phyloP scores from a whole-genome alignment of 1,139 yeast genomes.

The Saccharomyces hybrid region DNA sequence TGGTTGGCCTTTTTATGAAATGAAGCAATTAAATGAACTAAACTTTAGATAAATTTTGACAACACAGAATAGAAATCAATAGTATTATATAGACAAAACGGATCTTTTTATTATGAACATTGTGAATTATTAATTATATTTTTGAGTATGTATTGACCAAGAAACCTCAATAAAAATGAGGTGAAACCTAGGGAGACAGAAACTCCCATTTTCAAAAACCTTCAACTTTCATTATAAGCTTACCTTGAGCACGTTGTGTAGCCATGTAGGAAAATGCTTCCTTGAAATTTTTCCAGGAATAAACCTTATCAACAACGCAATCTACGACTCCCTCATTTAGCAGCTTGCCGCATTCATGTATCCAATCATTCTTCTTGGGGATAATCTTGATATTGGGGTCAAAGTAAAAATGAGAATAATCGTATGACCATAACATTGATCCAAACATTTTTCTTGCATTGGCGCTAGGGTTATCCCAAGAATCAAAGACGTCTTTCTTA shows the following conservation, averaged over 20 bases:
- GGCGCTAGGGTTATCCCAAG: constrained; percentile 34
- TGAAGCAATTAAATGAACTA: constrained; percentile 3
- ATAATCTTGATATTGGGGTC: constrained; percentile 26
- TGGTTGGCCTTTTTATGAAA: constrained; percentile 28
- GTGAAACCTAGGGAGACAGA: not conserved
- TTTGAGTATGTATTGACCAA: not conserved
- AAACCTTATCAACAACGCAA: constrained; percentile 46
- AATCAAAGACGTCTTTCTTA: constrained; percentile 30
- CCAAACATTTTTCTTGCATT: constrained; percentile 34
- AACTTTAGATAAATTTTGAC: not conserved
- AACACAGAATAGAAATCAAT: constrained; percentile 2
- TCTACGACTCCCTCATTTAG: constrained; percentile 37
- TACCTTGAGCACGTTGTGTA: constrained; percentile 53
- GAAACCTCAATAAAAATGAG: not conserved
- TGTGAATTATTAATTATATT: not conserved
- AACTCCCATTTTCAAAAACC: constrained; percentile 22
- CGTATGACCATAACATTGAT: constrained; percentile 30
- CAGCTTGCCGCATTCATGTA: constrained; percentile 34
- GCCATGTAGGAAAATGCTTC: constrained; percentile 45
- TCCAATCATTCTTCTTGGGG: constrained; percentile 29
- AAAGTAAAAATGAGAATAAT: constrained; percentile 32
- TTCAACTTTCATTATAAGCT: constrained; percentile 43
- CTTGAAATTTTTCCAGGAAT: constrained; percentile 43
- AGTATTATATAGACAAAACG: constrained; percentile 6
- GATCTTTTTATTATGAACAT: constrained; percentile 1